Conservation (phyloP, 257 asterid genomes). For the Penstemon eatonii region DNA sequence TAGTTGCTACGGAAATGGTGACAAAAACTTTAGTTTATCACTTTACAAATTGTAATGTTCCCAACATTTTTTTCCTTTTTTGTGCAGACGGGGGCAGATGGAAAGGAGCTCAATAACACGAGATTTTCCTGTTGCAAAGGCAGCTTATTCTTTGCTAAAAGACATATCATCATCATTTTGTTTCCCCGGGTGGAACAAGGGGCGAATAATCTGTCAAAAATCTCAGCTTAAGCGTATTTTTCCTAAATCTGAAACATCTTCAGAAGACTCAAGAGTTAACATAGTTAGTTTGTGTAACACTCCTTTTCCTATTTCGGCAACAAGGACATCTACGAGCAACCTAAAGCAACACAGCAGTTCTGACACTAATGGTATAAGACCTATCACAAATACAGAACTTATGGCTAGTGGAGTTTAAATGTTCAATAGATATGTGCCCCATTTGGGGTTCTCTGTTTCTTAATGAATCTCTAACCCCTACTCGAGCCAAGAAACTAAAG, state of each 20-base stretch:
- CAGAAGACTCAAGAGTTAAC: constrained; percentile 43
- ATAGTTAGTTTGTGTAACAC: constrained; percentile 47
- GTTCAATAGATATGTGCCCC: constrained; percentile 21
- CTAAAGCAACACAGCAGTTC: constrained; percentile 40
- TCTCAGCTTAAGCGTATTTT: constrained; percentile 73
- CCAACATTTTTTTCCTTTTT: constrained; percentile 15
- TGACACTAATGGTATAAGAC: constrained; percentile 30
- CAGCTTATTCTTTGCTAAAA: constrained; percentile 70
- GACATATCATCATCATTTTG: constrained; percentile 74
- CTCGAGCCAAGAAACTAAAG: constrained; percentile 21
- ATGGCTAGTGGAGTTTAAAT: constrained; percentile 60
- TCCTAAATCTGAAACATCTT: constrained; percentile 41
- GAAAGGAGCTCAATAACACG: constrained; percentile 80
- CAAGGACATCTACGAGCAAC: constrained; percentile 33
- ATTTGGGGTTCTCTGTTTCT: constrained; percentile 17
- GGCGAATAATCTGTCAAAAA: constrained; percentile 80
- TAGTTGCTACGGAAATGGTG: neutral
- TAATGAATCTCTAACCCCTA: constrained; percentile 7
- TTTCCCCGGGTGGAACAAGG: constrained; percentile 92
- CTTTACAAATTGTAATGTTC: neutral
- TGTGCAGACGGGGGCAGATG: constrained; percentile 80
- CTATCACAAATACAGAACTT: constrained; percentile 50
- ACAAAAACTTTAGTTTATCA: neutral
- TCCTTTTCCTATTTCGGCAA: constrained; percentile 50
- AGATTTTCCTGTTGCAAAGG: constrained; percentile 85